Evolutionary conservation across 768 basidiomycete species (phyloP).

Genomic region (Boletus speciosus): DNA sequence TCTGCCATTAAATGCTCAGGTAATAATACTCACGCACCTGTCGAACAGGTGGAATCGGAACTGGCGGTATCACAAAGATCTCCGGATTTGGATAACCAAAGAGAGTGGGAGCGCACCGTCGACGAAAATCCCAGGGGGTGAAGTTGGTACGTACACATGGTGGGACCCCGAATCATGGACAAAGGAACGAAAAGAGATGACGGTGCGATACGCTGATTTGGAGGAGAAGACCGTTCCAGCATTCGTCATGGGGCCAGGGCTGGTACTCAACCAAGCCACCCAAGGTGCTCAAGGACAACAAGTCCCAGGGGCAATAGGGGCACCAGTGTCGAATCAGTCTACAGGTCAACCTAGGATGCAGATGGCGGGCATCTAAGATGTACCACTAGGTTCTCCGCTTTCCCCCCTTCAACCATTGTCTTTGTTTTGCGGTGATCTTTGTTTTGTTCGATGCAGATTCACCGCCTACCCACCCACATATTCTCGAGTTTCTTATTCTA

Average conservation of each 20-base stretch:
- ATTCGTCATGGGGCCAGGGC: conserved; percentile 51
- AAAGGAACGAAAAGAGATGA: conserved; percentile 76
- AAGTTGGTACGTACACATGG: conserved; percentile 86
- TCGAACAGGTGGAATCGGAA: conserved; percentile 78
- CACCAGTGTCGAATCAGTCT: conserved; percentile 25
- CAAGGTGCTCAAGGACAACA: conserved; percentile 38
- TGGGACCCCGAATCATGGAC: conserved; percentile 83
- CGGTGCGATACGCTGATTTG: conserved; percentile 67
- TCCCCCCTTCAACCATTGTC: conserved; percentile 6
- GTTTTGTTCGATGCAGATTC: conserved; percentile 3
- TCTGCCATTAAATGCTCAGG: not conserved
- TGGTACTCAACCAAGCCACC: conserved; percentile 37
- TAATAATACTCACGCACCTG: conserved; percentile 4
- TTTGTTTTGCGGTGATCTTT: conserved; percentile 12
- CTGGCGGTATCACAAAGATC: conserved; percentile 95
- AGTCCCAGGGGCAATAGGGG: conserved; percentile 32
- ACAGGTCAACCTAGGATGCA: conserved; percentile 32
- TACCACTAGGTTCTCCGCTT: conserved; percentile 6
- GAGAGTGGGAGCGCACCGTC: conserved; percentile 76
- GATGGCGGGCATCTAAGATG: conserved; percentile 32
- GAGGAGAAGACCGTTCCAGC: conserved; percentile 70
- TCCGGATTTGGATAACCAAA: conserved; percentile 81
- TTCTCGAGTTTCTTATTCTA: conserved; percentile 21
- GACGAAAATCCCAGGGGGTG: conserved; percentile 74
- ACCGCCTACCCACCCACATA: not conserved